Evolutionary conservation across 2,329 filamentous ascomycete genomes (phyloP), one percentile per base, ranked within the genome.

Genomic region (Colletotrichum caudatum): DNA sequence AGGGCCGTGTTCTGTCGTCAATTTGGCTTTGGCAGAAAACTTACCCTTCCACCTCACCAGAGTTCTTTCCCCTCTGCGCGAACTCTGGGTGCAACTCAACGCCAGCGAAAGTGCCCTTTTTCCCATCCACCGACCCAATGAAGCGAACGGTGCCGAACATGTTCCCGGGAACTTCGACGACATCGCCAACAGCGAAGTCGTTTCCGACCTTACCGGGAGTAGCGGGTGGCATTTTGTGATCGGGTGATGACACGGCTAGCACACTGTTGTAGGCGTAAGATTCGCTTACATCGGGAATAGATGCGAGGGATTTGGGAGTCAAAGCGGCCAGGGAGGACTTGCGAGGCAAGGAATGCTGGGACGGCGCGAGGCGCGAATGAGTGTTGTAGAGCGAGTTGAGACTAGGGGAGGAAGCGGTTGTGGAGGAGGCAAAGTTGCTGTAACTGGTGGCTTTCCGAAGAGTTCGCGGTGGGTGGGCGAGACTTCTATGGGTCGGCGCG

Each of bases 61-160:
- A 97, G 79, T 99, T 99, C 86, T 99, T 99, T 44, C 96, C 96
- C 78, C 92, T 90, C 63, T 87, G 82, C 44, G 94, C 93, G 84
- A 92, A 97, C 75, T 97, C 93, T 64, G 89, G 85, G 77, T 92
- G 90, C 74, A 99, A 86, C 82, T 99, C 96, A 46, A 99, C 93
- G 57, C 96, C 96, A 41, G 94, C 94, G 85, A 99, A 99, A 26
- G 89, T 89, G 62, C 96, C 96, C 76, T 93, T 94, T 85, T 97
- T 98, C 74, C 95, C 95, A 76, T 91, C 89, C 51, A 99, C 95
- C 50, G 86, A 86, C 56, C 96, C 96, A 73, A 98, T 86, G 79
- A 97, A 99, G 79, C 93, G 95, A 75, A 98, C 91, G 2, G 90
- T 92, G 60, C 96, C 96, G 75, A 92, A 86, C 94, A 99, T 97